Evolutionary conservation across 768 basidiomycete genomes (phyloP).

Genomic region (Neoboletus brunneissimus): DNA sequence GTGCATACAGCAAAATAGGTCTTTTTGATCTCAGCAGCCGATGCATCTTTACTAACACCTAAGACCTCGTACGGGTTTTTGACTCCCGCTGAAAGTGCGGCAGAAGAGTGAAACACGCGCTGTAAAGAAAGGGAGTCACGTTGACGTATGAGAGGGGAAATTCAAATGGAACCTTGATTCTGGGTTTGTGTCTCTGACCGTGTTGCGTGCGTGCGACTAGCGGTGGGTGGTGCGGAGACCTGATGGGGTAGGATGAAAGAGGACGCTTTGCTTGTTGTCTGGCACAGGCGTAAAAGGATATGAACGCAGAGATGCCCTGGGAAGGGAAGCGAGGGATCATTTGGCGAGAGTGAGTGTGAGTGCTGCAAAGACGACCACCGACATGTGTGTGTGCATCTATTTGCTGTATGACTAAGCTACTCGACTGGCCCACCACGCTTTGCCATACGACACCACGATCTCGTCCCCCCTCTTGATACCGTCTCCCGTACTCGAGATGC

Average conservation of each 20-base stretch:
- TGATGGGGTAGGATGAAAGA: conserved; percentile 39
- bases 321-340: conserved; percentile 52
- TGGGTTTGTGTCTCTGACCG: conserved; percentile 12
- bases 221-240: conserved; percentile 34
- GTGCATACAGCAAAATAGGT: conserved; percentile 84
- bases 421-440: conserved; percentile 68
- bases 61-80: conserved; percentile 93
- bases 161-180: conserved; percentile 40
- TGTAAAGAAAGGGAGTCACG: conserved; percentile 34
- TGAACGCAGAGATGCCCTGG: conserved; percentile 34
- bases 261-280: conserved; percentile 34
- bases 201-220: conserved; percentile 15
- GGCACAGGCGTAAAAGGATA: conserved; percentile 57
- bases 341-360: conserved; percentile 15
- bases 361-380: neutral
- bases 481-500: conserved; percentile 62
- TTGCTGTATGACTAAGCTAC: conserved; percentile 24
- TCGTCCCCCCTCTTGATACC: conserved; percentile 78
- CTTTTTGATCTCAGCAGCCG: conserved; percentile 92
- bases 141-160: conserved; percentile 7
- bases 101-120: conserved; percentile 77
- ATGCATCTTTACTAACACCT: conserved; percentile 82
- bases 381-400: conserved; percentile 17
- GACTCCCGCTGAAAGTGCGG: conserved; percentile 44
- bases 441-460: conserved; percentile 86